Evolutionary conservation across 2,329 filamentous ascomycete genomes (phyloP), one percentile per base, ranked within the genome.

Genomic region (Botrytis galanthina): DNA sequence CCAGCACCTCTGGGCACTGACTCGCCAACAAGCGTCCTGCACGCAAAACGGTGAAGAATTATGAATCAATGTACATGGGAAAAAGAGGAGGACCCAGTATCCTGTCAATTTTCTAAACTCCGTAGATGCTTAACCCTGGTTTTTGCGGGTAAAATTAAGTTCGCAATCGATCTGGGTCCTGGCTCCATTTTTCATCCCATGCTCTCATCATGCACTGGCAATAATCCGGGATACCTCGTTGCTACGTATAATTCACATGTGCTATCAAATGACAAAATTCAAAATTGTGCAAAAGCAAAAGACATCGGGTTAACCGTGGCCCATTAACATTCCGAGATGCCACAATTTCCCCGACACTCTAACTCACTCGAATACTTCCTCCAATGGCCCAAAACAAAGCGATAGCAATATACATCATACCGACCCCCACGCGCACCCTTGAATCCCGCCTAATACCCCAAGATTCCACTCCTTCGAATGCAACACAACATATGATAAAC

Each of bases 41-140:
- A 48, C 37, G 69, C 59, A 64, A 71, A 64, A 71, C 57, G 59
- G 69, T 71, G 69, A 71, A 39, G 69, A 71, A 26, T 26, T 59
- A 42, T 70, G 67, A 60, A 32, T 39, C 37, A 37, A 54, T 20
- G 29, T 48, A 39, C 48, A 32, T 42, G 64, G 51, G 37, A n/a
- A 18, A 54, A 42, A 26, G 63, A 51, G 46, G 63, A 68, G 16
- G 48, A 54, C 48, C 46, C 46, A 35, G 46, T 14, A 51, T 39
- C 26, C 42, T 35, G 29, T 26, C 42, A 7, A 54, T 6, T 37
- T 22, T 29, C 26, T 18, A 18, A 35, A 20, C 26, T 39, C 29
- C 22, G 29, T 68, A 63, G 37, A 63, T 44, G 29, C 9, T 14
- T 22, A 20, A 54, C 18, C 64, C 64, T 57, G 48, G 32, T 22